phyloP scores from a whole-genome alignment of 495 filamentous ascomycete genomes.

The Penicillium parvum region DNA sequence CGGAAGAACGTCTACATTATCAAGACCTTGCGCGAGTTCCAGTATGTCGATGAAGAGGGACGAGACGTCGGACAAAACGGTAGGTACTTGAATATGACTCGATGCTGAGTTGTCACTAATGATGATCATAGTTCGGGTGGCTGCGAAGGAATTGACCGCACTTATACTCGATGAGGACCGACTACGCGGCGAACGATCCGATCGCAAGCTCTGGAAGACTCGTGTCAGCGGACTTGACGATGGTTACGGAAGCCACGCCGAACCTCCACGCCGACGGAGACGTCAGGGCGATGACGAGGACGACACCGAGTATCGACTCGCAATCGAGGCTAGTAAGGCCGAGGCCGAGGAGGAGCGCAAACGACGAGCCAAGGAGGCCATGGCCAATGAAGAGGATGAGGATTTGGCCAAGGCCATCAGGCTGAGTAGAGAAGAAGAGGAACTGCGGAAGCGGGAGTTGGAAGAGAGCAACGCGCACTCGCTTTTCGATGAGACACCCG shows the following conservation, averaged over 20 bases:
- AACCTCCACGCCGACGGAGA: constrained; percentile 39
- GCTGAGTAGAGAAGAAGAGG: constrained; percentile 92
- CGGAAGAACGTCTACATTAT: constrained; percentile 98
- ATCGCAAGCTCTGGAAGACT: constrained; percentile 94
- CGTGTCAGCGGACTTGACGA: constrained; percentile 92
- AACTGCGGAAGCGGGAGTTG: constrained; percentile 77
- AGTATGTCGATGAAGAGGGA: constrained; percentile 91
- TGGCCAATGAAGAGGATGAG: constrained; percentile 59
- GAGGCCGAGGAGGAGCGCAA: constrained; percentile 92
- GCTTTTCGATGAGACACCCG: constrained; percentile 80
- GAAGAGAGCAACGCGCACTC: constrained; percentile 84
- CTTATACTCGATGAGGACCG: constrained; percentile 93
- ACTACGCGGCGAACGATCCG: constrained; percentile 82
- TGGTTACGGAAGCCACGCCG: constrained; percentile 42
- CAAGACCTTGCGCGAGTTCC: constrained; percentile 95
- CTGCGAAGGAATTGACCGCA: constrained; percentile 94
- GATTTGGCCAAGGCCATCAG: constrained; percentile 94
- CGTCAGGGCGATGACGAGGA: constrained; percentile 66
- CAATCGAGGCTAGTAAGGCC: constrained; percentile 92
- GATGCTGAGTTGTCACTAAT: background rate
- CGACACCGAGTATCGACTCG: constrained; percentile 86
- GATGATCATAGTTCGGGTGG: constrained; percentile 69
- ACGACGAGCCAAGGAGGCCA: constrained; percentile 55
- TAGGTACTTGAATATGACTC: constrained; percentile 32
- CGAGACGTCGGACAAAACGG: constrained; percentile 94